Conservation (phyloP, 2,329 filamentous ascomycete species). For the Aureobasidium subglaciale region DNA sequence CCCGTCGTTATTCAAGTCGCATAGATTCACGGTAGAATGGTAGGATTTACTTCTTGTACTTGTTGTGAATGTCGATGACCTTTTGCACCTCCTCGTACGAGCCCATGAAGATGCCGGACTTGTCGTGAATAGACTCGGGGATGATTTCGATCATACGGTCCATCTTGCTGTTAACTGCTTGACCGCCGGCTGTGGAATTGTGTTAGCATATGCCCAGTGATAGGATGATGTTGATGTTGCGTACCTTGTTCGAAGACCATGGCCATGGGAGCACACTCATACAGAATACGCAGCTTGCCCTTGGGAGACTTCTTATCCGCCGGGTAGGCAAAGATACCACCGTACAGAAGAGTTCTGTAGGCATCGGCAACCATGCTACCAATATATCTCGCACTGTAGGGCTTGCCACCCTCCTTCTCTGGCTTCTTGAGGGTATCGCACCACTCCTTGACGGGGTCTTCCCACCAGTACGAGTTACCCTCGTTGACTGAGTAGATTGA, state of each 20-base stretch:
- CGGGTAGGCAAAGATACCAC: constrained; percentile 95
- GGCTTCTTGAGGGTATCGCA: constrained; percentile 84
- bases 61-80: constrained; percentile 76
- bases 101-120: constrained; percentile 91
- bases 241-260: constrained; percentile 97
- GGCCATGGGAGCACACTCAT: constrained; percentile 98
- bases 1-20: not conserved
- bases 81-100: constrained; percentile 94
- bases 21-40: not conserved
- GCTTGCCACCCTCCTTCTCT: constrained; percentile 62
- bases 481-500: constrained; percentile 98
- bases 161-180: constrained; percentile 89
- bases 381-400: constrained; percentile 92
- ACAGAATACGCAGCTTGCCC: constrained; percentile 93
- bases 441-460: constrained; percentile 78
- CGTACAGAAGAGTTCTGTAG: constrained; percentile 90
- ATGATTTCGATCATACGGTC: constrained; percentile 80
- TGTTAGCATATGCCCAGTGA: constrained; percentile 7
- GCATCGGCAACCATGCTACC: constrained; percentile 98
- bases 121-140: constrained; percentile 90
- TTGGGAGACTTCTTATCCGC: constrained; percentile 98
- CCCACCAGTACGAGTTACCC: constrained; percentile 96
- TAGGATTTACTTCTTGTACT: constrained; percentile 27
- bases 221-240: constrained; percentile 33
- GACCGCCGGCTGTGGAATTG: constrained; percentile 63